Base-by-base conservation (phyloP, 2,329 filamentous ascomycete species). In the Sordariomycetes sp. region DNA sequence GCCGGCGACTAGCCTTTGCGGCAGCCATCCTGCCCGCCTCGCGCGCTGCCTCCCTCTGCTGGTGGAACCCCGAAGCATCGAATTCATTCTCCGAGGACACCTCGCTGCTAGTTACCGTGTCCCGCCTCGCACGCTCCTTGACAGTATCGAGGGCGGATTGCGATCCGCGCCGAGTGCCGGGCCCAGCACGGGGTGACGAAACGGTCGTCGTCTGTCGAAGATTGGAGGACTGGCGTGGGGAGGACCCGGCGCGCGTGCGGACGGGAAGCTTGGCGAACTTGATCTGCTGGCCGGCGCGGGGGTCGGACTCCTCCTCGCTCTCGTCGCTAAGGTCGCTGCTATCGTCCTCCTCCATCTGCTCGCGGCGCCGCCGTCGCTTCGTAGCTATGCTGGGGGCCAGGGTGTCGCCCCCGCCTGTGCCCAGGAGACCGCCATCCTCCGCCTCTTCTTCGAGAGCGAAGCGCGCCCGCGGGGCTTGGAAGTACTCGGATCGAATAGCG, bases 211-310 rank as follows among this genome's bases (percentile, higher is more conserved):
- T 74, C 3, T 79, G 76, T 52, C 79, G 78, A 28, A 83, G 71
- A 60, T 80, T 83, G 18, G 85, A 85, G 16, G 80, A 82, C 63
- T 90, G 86, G 43, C 89, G 85, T 3, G 93, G 93, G 54, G 93
- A 97, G 0, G 92, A 97, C 12, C 90, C 93, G 28, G 92, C 89
- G 59, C 93, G 85, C 63, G 85, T 85, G 34, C 92, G 83, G 51
- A 96, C 81, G 1, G 94, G 93, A 89, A 97, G 93, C 73, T 97
- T 97, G 54, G 88, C 85, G 71, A 99, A 99, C 68, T 93, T 92
- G 69, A 97, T 96, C 70, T 95, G 90, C 68, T 95, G 90, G 2
- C 88, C 87, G 52, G 89, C 87, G 58, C 88, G 72, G 61, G 85
- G 80, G 59, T 90, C 87, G 1, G 81, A 78, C 57, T 91, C 88